Evolutionary conservation across 2,329 filamentous ascomycete genomes (phyloP).

Genomic region (Fusarium liriodendri): DNA sequence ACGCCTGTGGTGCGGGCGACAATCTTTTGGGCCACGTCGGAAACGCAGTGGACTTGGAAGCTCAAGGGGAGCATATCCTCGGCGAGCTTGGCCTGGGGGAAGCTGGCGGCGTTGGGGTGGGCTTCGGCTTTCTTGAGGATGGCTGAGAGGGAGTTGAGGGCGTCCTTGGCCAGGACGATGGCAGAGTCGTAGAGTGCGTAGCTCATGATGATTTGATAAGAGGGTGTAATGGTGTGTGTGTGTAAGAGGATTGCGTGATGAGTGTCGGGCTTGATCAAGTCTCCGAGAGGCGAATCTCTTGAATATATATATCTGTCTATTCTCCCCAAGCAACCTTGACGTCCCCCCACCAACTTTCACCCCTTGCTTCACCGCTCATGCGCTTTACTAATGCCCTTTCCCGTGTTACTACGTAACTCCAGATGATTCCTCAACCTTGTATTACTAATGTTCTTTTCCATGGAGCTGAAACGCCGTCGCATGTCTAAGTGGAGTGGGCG

Average conservation of each 20-base stretch:
- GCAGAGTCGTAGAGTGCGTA: conserved; percentile 56
- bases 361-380: conserved; percentile 20
- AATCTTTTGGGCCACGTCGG: conserved; percentile 47
- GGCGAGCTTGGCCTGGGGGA: conserved; percentile 49
- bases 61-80: conserved; percentile 57
- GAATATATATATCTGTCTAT: conserved; percentile 27
- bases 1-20: conserved; percentile 48
- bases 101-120: conserved; percentile 45
- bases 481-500: neutral
- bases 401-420: neutral
- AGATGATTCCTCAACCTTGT: neutral
- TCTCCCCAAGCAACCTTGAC: neutral
- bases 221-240: conserved; percentile 12
- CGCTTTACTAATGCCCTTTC: conserved; percentile 17
- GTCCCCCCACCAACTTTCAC: conserved; percentile 1
- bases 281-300: neutral
- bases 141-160: conserved; percentile 46
- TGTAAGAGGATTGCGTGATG: conserved; percentile 35
- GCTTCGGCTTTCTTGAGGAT: conserved; percentile 53
- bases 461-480: neutral
- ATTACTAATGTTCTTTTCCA: conserved; percentile 30
- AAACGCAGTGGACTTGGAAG: conserved; percentile 53
- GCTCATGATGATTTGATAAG: conserved; percentile 34
- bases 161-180: conserved; percentile 47
- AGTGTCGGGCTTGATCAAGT: neutral